Evolutionary conservation across 2,329 filamentous ascomycete species (phyloP).

Genomic region (Penicillium sp.): DNA sequence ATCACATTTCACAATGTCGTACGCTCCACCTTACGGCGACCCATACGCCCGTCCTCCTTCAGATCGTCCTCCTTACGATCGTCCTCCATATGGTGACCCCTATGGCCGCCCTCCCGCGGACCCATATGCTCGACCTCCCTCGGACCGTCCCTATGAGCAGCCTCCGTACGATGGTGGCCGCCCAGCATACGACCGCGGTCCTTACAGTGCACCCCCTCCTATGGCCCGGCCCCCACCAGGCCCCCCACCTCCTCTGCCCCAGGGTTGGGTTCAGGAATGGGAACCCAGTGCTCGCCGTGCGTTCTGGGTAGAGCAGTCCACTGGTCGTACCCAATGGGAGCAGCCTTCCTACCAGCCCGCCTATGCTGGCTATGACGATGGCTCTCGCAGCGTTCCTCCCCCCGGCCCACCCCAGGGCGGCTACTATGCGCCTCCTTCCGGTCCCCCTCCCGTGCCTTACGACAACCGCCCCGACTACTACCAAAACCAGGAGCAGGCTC

Average conservation of each 20-base stretch:
- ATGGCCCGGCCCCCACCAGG: slow-evolving; percentile 34
- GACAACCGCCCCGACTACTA: slow-evolving; percentile 19
- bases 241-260: slow-evolving; percentile 55
- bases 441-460: slow-evolving; percentile 23
- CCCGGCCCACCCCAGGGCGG: slow-evolving; percentile 23
- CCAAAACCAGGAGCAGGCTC: slow-evolving; percentile 18
- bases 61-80: slow-evolving; percentile 9
- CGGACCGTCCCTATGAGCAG: slow-evolving; percentile 20
- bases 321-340: slow-evolving; percentile 67
- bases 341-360: slow-evolving; percentile 44
- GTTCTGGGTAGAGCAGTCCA: slow-evolving; percentile 65
- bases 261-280: slow-evolving; percentile 66
- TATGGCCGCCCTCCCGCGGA: slow-evolving; percentile 13
- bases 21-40: slow-evolving; percentile 18
- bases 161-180: slow-evolving; percentile 28
- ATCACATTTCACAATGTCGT: slow-evolving; percentile 20
- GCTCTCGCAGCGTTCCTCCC: slow-evolving; percentile 27
- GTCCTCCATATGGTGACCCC: slow-evolving; percentile 11
- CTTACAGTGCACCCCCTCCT: slow-evolving; percentile 29
- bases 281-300: slow-evolving; percentile 63
- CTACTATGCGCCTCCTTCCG: slow-evolving; percentile 23
- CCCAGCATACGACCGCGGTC: slow-evolving; percentile 31
- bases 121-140: slow-evolving; percentile 16
- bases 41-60: slow-evolving; percentile 27
- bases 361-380: slow-evolving; percentile 25